Evolutionary conservation across 306 rosid species (phyloP).

Genomic region (Cucumis sativus): Cucumber_9930_V3 NC_026655.2:11076001-11076500

Average conservation of each 20-base stretch:
- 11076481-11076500: not conserved
- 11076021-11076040: slow-evolving; percentile 88
- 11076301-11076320: not conserved
- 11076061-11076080: slow-evolving; percentile 64
- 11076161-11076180: slow-evolving; percentile 81
- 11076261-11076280: not conserved
- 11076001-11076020: slow-evolving; percentile 99
- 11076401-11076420: not conserved
- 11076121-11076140: slow-evolving; percentile 10
- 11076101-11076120: not conserved
- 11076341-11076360: not conserved
- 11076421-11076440: not conserved
- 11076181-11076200: slow-evolving; percentile 89
- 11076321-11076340: not conserved
- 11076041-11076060: slow-evolving; percentile 67
- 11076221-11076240: slow-evolving; percentile 85
- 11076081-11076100: slow-evolving; percentile 81
- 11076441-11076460: not conserved
- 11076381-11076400: not conserved
- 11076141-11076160: slow-evolving; percentile 17
- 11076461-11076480: not conserved
- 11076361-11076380: not conserved
- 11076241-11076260: slow-evolving; percentile 37
- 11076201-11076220: slow-evolving; percentile 98
- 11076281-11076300: not conserved